Evolutionary conservation across 805 yeast genomes (phyloP).

Genomic region (Saccharomycopsis oosterbeekiorum): DNA sequence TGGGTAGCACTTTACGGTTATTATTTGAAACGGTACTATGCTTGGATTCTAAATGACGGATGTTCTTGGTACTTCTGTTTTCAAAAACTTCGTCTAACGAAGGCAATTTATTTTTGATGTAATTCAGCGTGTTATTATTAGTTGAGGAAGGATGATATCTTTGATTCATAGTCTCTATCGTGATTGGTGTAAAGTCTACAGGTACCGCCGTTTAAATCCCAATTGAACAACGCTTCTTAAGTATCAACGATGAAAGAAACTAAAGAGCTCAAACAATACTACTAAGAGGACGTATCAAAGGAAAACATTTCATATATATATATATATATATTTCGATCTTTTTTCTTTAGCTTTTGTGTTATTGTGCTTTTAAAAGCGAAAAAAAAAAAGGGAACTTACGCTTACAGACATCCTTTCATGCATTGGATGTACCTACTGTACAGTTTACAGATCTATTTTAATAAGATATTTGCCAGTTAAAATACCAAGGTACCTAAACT

Average conservation of each 20-base stretch:
- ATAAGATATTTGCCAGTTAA: not conserved
- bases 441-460: not conserved
- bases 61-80: not conserved
- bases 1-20: not conserved
- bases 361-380: not conserved
- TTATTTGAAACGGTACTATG: not conserved
- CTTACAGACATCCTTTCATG: not conserved
- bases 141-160: not conserved
- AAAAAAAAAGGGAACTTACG: not conserved
- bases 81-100: not conserved
- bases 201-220: too few relatives aligned
- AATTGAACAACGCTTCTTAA: too few relatives aligned
- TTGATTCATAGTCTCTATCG: not conserved
- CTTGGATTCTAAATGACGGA: not conserved
- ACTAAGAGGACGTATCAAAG: not conserved
- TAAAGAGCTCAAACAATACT: not conserved
- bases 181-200: not conserved
- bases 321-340: not conserved
- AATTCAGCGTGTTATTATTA: not conserved
- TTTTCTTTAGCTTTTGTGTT: not conserved
- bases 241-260: not conserved
- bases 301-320: not conserved
- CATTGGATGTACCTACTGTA: not conserved
- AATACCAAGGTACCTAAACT: not conserved
- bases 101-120: not conserved